These are phyloP conservation scores for Apostasia ramifera DNA, from an alignment of 106 monocot species.

Conservation along the genomic window DNA sequence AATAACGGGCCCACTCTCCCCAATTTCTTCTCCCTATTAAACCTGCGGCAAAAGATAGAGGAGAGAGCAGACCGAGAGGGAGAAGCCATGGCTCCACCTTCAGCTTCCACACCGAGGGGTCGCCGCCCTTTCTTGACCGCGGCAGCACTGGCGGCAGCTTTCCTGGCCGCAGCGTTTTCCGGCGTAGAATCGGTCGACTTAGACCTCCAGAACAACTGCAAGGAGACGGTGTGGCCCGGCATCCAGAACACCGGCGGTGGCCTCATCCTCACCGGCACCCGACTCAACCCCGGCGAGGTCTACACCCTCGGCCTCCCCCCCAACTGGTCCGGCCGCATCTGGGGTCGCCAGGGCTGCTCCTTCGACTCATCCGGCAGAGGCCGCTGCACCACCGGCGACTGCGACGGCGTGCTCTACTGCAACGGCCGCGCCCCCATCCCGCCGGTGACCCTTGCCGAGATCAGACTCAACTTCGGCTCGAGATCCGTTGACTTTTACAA, in stretches of 20 bases:
- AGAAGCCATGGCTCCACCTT: too few species aligned
- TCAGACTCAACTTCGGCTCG: constrained; percentile 1
- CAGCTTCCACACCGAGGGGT: too few species aligned
- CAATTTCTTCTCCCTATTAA: too few species aligned
- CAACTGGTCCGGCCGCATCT: constrained; percentile 10
- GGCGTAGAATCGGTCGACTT: too few species aligned
- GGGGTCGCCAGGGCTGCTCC: background rate
- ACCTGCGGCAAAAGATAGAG: too few species aligned
- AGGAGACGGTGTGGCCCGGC: constrained; percentile 34
- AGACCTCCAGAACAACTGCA: constrained; percentile 26
- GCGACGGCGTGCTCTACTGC: constrained; percentile 8
- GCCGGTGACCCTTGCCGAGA: constrained; percentile 7
- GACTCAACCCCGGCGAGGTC: constrained; percentile 11
- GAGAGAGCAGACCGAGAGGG: too few species aligned
- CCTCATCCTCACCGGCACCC: constrained; percentile 35
- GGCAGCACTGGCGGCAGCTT: too few species aligned
- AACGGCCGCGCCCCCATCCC: background rate
- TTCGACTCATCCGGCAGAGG: background rate
- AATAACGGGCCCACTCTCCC: too few species aligned
- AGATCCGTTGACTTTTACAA: constrained; percentile 7
- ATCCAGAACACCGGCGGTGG: constrained; percentile 16
- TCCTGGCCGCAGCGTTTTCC: too few species aligned
- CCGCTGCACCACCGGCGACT: constrained; percentile 13
- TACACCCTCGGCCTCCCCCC: constrained; percentile 13
- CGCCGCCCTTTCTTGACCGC: too few species aligned